phyloP scores from a whole-genome alignment of 2,329 filamentous ascomycete genomes.

The Botryotinia calthae region DNA sequence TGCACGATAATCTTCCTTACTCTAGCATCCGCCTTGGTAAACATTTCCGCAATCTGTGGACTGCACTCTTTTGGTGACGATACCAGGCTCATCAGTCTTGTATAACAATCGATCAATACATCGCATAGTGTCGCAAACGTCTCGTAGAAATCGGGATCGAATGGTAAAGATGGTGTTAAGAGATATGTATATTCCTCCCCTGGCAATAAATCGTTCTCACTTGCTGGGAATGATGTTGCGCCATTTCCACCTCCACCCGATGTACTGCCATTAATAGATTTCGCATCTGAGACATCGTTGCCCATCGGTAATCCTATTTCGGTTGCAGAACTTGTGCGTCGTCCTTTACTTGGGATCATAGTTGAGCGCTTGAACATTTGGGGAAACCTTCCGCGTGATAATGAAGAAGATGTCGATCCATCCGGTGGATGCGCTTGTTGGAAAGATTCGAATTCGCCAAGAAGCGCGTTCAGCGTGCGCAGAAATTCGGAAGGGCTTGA shows the following conservation, averaged over 20 bases:
- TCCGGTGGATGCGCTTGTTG: conserved; percentile 82
- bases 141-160: conserved; percentile 95
- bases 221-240: conserved; percentile 49
- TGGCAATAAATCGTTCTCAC: conserved; percentile 65
- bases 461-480: conserved; percentile 76
- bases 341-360: conserved; percentile 53
- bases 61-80: conserved; percentile 72
- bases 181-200: conserved; percentile 88
- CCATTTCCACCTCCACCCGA: conserved; percentile 41
- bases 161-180: conserved; percentile 87
- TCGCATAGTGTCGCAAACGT: conserved; percentile 96
- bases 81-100: conserved; percentile 71
- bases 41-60: conserved; percentile 73
- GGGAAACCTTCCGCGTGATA: conserved; percentile 75
- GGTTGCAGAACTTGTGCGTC: conserved; percentile 56
- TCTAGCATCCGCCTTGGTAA: conserved; percentile 82
- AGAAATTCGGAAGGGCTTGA: conserved; percentile 81
- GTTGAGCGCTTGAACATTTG: conserved; percentile 74
- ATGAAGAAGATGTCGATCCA: conserved; percentile 59
- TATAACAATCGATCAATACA: conserved; percentile 89
- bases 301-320: conserved; percentile 57
- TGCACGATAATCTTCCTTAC: conserved; percentile 87
- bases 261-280: conserved; percentile 43
- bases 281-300: conserved; percentile 47
- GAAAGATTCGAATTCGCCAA: conserved; percentile 91